Base-by-base conservation (phyloP, 441 rosid species). In the Hura crepitans region DNA sequence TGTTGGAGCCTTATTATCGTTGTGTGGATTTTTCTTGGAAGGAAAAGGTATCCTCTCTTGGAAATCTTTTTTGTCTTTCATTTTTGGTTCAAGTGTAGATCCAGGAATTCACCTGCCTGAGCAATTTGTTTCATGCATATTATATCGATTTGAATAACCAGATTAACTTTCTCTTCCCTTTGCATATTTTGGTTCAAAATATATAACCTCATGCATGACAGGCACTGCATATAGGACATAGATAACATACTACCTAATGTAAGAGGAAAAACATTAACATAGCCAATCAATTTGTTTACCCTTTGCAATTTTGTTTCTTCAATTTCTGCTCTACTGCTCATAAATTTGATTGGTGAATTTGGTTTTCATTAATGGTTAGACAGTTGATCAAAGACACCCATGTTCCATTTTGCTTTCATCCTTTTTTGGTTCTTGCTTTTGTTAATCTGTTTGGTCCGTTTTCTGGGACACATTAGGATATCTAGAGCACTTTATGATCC, bases 21-120 rank as follows among this genome's bases (percentile, higher is more conserved):
- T 46, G 54, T 0, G 53, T 78, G 49, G 86, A 83, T 68, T 81
- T 89, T 73, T 71, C 80, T 66, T 85, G 92, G 92, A 85, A 81
- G 71, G 86, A 67, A 66, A 89, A 85, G 94, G 91, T 86, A 82
- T 18, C 22, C 58, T 60, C 53, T 63, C 28, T 47, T 8, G 3
- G 28, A 20, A 12, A 49, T 23, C 28, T 27, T 15, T 14, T 33
- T 20, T 35, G n/a, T 39, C 56, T 7, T 23, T 23, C 10, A 9
- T 56, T 47, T 28, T 28, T 74, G 58, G 35, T 67, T 31, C 30
- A 22, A 14, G 49, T 7, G 54, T 62, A 22, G 47, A 28, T 13
- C 55, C 47, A 30, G n/a, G 22, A 60, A 45, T 33, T 31, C 22
- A 61, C 14, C 49, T 5, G 47, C 65, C 17, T 42, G 22, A 33